phyloP scores from a whole-genome alignment of 2,329 filamentous ascomycete genomes.

The Aspergillus sp. region DNA sequence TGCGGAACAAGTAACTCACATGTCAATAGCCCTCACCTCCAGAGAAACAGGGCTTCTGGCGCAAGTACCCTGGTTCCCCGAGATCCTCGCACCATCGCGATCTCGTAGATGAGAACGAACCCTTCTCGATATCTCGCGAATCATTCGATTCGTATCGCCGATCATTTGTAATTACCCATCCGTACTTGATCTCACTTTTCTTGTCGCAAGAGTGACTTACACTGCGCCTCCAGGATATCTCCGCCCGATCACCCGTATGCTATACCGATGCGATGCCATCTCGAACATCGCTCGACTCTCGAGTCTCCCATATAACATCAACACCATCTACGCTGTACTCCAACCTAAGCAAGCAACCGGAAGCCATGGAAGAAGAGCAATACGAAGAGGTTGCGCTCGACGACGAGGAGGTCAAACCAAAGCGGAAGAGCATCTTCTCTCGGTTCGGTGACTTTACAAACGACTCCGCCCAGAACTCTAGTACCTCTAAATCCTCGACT shows the following conservation, averaged over 20 bases:
- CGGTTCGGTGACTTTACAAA: constrained; percentile 67
- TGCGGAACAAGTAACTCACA: constrained; percentile 8
- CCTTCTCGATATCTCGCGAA: constrained; percentile 92
- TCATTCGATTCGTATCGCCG: constrained; percentile 96
- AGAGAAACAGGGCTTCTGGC: constrained; percentile 82
- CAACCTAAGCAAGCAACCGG: constrained; percentile 54
- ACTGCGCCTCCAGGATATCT: constrained; percentile 70
- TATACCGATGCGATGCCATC: constrained; percentile 60
- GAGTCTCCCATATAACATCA: constrained; percentile 63
- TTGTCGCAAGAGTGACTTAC: constrained; percentile 13
- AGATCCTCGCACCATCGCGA: constrained; percentile 61
- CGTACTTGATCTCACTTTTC: constrained; percentile 2
- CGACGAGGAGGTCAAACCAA: constrained; percentile 67
- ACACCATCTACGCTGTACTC: constrained; percentile 64
- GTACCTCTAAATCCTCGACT: constrained; percentile 49
- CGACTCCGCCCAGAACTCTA: constrained; percentile 38
- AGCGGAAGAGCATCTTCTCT: constrained; percentile 76
- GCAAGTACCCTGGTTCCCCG: constrained; percentile 50
- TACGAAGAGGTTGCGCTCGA: constrained; percentile 90
- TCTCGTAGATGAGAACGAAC: constrained; percentile 79
- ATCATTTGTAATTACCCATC: constrained; percentile 73
- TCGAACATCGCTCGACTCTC: constrained; percentile 79
- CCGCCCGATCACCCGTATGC: constrained; percentile 76
- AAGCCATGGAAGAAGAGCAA: constrained; percentile 71
- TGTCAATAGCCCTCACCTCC: constrained; percentile 74